phyloP scores from a whole-genome alignment of 148 eudicot species.

The Spergularia bocconei region DNA sequence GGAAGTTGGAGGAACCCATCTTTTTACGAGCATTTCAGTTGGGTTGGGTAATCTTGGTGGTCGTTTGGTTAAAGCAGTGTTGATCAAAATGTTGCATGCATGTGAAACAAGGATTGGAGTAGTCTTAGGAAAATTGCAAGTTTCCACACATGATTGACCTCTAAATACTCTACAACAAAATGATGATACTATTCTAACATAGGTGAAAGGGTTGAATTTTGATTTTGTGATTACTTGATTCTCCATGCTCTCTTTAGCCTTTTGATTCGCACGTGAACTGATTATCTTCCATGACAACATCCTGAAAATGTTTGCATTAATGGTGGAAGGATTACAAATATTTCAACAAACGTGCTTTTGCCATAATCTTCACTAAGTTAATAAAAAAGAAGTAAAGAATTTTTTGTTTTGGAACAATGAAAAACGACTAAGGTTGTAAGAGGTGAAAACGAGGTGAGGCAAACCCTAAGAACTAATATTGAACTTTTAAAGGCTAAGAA shows the following conservation, averaged over 20 bases:
- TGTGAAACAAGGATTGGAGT: background rate
- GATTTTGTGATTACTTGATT: background rate
- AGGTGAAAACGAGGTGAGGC: no score
- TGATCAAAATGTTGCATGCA: background rate
- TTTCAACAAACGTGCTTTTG: no score
- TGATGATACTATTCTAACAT: background rate
- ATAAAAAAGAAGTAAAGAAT: no score
- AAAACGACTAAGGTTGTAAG: no score
- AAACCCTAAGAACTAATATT: no score
- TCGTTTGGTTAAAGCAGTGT: background rate
- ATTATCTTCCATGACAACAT: slow-evolving; percentile 15
- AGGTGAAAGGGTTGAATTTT: background rate
- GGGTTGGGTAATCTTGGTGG: slow-evolving; percentile 8
- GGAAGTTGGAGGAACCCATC: slow-evolving; percentile 8
- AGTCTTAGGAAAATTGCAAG: background rate
- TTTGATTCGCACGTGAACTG: background rate
- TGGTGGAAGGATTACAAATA: no score
- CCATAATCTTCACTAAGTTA: no score
- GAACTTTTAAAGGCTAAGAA: no score
- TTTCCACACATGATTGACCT: slow-evolving; percentile 7
- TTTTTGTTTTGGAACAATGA: no score
- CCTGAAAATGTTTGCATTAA: background rate
- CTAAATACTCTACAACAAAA: slow-evolving; percentile 8
- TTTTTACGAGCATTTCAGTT: background rate
- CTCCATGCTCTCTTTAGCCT: slow-evolving; percentile 7